phyloP scores from a whole-genome alignment of 305 asterid species.

The Rubia balearica region DNA sequence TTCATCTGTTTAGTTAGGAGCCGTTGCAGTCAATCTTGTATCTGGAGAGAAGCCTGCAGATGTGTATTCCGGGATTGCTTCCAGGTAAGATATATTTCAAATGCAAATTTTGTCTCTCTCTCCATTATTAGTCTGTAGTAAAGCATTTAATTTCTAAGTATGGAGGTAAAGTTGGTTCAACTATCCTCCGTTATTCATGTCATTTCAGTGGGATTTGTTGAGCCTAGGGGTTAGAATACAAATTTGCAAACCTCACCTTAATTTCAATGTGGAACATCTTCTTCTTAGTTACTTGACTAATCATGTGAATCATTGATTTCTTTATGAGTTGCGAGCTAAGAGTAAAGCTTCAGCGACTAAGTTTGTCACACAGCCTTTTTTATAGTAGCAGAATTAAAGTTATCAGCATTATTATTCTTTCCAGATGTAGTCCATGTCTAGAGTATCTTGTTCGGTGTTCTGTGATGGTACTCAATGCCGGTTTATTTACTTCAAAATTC shows the following conservation, averaged over 20 bases:
- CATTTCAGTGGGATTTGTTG: neutral
- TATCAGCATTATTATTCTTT: slow-evolving; percentile 2
- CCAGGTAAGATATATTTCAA: slow-evolving; percentile 45
- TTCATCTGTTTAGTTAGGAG: slow-evolving; percentile 62
- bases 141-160: neutral
- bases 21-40: slow-evolving; percentile 91
- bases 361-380: neutral
- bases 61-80: slow-evolving; percentile 94
- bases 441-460: neutral
- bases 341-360: neutral
- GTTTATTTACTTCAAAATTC: neutral
- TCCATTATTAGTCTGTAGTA: slow-evolving; percentile 12
- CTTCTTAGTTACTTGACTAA: neutral
- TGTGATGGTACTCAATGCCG: neutral
- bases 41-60: slow-evolving; percentile 95
- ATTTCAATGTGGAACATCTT: neutral
- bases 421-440: no score
- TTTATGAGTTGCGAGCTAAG: neutral
- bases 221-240: neutral
- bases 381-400: neutral
- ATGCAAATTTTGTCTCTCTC: neutral
- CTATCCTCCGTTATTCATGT: neutral
- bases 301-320: neutral
- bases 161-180: neutral
- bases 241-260: neutral